These are phyloP conservation scores for Chalaropsis thielavioides DNA, from an alignment of 2,329 filamentous ascomycete species.

Conservation along the genomic window DNA sequence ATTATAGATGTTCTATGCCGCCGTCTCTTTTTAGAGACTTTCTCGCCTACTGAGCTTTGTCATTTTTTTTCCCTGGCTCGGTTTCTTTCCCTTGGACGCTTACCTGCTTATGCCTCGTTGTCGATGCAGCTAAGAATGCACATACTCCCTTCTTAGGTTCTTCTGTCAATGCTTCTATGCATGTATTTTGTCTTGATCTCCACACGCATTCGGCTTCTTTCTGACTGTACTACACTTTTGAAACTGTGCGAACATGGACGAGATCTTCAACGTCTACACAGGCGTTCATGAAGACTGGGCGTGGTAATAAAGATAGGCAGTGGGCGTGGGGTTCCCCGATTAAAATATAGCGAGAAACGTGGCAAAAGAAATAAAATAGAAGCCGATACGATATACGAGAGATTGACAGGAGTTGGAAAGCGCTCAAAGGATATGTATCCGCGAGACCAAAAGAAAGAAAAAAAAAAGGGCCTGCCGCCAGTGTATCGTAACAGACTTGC, in stretches of 20 bases:
- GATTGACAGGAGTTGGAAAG: background rate
- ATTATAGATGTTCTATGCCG: background rate
- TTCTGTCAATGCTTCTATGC: slow-evolving; percentile 15
- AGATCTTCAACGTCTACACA: background rate
- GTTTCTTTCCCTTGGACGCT: background rate
- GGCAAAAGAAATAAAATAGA: background rate
- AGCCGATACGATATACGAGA: background rate
- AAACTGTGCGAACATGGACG: slow-evolving; percentile 1
- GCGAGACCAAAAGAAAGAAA: background rate
- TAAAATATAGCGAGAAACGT: background rate
- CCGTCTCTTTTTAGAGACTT: background rate
- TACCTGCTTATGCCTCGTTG: background rate
- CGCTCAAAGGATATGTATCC: background rate
- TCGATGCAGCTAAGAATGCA: background rate
- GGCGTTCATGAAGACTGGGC: background rate
- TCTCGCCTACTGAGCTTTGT: background rate
- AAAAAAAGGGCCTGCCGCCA: background rate
- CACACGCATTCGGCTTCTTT: slow-evolving; percentile 1
- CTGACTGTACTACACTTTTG: background rate
- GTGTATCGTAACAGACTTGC: slow-evolving; percentile 4
- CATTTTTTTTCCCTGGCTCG: background rate
- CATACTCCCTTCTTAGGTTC: slow-evolving; percentile 3
- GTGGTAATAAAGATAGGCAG: background rate
- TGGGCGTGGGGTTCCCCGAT: background rate
- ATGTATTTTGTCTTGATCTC: slow-evolving; percentile 3